Evolutionary conservation across 2,329 filamentous ascomycete genomes (phyloP), one percentile per base, ranked within the genome.

Genomic region (Fusarium neocosmosporiellum): DNA sequence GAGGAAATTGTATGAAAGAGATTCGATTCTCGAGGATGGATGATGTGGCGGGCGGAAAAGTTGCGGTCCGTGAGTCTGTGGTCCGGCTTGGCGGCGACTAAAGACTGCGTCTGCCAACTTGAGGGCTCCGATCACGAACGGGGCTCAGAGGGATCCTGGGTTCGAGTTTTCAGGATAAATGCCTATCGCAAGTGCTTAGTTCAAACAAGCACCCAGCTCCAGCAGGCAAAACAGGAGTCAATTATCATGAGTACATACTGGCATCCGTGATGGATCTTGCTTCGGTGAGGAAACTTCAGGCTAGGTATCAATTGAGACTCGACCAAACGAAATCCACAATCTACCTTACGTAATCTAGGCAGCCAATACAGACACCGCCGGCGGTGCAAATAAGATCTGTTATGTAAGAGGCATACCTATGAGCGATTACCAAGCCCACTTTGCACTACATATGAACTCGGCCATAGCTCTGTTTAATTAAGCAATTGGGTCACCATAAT

Each of bases 31-130:
- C 9, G 41, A 18, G 62, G 29, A 63, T 65, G 59, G 20, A 63
- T 66, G 59, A 61, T 58, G 55, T 37, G 53, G 37, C 16, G 29
- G 60, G 46, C n/a, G 48, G 53, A 77, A 77, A 76, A 77, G 69
- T 65, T 72, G 67, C 59, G 59, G 71, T 65, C 65, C 62, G 41
- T 46, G 41, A 46, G 41, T 18, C 41, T 24, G 41, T 65, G 59
- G 59, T 69, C 58, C 27, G 73, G 55, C 48, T 75, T 75, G 71
- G 75, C 61, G 64, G 50, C 46, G 46, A 27, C 43, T 16, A 48
- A 48, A 48, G 22, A 29, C 24, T 29, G 46, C 24, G 46, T 50
- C 18, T 29, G 14, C 14, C 13, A 43, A 14, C 39, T 43, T 8
- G 39, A 41, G 39, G 39, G 41, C 14, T 27, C 41, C 14, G 4